A percentile compares a stretch with the other conserved stretches of the same genome.
These are phyloP conservation scores for Fusarium camptoceras DNA, from an alignment of 2,329 filamentous ascomycete genomes.

Conservation along the genomic window DNA sequence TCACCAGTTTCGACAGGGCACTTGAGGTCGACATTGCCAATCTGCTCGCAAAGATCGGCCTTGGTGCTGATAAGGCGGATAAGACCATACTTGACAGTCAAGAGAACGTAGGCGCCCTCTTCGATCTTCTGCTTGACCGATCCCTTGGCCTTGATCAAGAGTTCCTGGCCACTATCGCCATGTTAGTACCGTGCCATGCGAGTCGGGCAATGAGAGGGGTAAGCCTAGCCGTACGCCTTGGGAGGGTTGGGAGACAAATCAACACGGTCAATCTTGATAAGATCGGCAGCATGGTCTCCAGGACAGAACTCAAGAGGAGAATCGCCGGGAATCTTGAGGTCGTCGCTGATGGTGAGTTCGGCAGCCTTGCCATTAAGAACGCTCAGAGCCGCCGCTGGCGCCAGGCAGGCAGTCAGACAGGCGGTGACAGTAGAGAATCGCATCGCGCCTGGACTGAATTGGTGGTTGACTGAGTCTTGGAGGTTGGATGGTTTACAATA, in stretches of 20 bases:
- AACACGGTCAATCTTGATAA: slow-evolving; percentile 81
- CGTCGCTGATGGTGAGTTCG: slow-evolving; percentile 59
- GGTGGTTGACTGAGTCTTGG: background rate
- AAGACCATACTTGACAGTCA: slow-evolving; percentile 93
- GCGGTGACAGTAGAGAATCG: slow-evolving; percentile 57
- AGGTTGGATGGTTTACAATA: background rate
- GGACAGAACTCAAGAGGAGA: slow-evolving; percentile 86
- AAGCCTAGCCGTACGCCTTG: slow-evolving; percentile 72
- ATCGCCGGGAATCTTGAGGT: slow-evolving; percentile 80
- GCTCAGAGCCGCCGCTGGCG: slow-evolving; percentile 59
- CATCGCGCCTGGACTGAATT: slow-evolving; percentile 44
- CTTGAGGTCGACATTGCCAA: slow-evolving; percentile 86
- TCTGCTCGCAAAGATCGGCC: slow-evolving; percentile 88
- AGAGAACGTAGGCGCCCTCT: slow-evolving; percentile 81
- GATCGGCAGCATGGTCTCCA: slow-evolving; percentile 73
- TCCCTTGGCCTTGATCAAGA: slow-evolving; percentile 83
- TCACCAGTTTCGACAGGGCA: slow-evolving; percentile 89
- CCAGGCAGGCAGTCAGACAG: slow-evolving; percentile 59
- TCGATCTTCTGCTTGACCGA: slow-evolving; percentile 78
- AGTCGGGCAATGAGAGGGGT: slow-evolving; percentile 16
- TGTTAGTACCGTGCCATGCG: slow-evolving; percentile 41
- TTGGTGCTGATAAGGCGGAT: slow-evolving; percentile 87
- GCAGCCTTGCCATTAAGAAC: slow-evolving; percentile 52
- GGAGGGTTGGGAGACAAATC: slow-evolving; percentile 90
- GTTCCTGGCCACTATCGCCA: slow-evolving; percentile 74